Conservation (phyloP, 2,329 filamentous ascomycete genomes). For the Tympanopsis confertula region DNA sequence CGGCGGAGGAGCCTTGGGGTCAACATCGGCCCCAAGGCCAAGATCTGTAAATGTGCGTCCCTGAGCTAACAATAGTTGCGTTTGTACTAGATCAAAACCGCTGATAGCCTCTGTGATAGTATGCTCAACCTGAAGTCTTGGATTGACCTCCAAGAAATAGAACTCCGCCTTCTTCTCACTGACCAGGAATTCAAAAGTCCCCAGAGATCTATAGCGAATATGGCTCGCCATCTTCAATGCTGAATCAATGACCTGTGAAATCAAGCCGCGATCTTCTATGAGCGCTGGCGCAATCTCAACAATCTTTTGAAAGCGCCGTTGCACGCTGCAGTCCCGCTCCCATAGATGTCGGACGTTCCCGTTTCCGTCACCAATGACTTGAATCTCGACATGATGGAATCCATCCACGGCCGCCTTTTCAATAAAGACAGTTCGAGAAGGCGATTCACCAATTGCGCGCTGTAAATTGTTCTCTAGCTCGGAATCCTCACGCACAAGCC, state of each 20-base stretch:
- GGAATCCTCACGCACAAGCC: conserved; percentile 30
- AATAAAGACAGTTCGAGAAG: conserved; percentile 42
- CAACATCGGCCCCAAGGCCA: conserved; percentile 13
- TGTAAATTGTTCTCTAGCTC: conserved; percentile 29
- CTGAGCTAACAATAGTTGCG: conserved; percentile 40
- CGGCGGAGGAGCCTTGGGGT: conserved; percentile 19
- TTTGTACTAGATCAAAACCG: conserved; percentile 38
- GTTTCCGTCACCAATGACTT: conserved; percentile 43
- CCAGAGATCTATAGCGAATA: conserved; percentile 43
- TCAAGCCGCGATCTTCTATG: conserved; percentile 27
- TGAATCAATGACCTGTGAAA: conserved; percentile 36
- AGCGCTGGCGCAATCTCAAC: conserved; percentile 46
- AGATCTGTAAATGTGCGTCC: conserved; percentile 27
- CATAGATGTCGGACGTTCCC: conserved; percentile 40
- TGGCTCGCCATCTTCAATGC: conserved; percentile 37
- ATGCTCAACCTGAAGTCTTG: conserved; percentile 48
- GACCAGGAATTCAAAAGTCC: conserved; percentile 54
- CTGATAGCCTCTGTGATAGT: conserved; percentile 47
- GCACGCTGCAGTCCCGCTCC: conserved; percentile 50
- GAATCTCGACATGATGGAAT: conserved; percentile 49
- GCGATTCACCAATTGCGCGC: conserved; percentile 43
- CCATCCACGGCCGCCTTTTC: conserved; percentile 49
- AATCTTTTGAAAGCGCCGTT: conserved; percentile 48
- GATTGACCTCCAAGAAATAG: conserved; percentile 51
- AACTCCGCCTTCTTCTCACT: conserved; percentile 33